Percentiles rank a stretch among this genome's conserved stretches.
phyloP scores from a whole-genome alignment of 495 filamentous ascomycete species.

The Parmelia sp. region DNA sequence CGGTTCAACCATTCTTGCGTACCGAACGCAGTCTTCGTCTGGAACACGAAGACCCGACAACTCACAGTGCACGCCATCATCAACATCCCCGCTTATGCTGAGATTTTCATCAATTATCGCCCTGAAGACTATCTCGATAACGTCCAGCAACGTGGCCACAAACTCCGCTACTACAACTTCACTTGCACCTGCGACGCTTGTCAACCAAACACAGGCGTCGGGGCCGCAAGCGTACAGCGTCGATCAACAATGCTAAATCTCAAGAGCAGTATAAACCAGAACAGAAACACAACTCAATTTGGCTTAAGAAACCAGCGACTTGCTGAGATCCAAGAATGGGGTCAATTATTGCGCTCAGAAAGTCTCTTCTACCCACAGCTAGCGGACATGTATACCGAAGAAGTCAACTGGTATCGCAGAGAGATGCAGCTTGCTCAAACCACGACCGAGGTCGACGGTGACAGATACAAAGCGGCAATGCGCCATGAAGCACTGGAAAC shows the following conservation, averaged over 20 bases:
- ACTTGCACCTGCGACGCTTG: conserved; percentile 5
- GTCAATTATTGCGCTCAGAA: neutral
- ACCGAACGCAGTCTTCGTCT: conserved; percentile 4
- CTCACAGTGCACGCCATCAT: conserved; percentile 9
- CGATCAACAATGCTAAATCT: too few relatives aligned
- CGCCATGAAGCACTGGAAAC: neutral
- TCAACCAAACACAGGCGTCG: neutral
- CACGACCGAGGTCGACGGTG: too few relatives aligned
- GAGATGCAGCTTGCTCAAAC: neutral
- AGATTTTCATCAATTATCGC: conserved; percentile 12
- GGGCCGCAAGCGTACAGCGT: too few relatives aligned
- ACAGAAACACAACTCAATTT: too few relatives aligned
- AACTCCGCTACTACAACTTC: neutral
- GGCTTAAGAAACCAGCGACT: too few relatives aligned
- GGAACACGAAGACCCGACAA: neutral
- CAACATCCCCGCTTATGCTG: neutral
- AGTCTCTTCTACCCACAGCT: neutral
- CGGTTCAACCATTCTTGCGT: conserved; percentile 18
- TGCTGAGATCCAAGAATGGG: too few relatives aligned
- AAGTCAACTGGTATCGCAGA: neutral
- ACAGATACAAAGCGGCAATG: neutral
- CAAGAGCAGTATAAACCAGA: too few relatives aligned
- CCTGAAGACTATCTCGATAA: neutral
- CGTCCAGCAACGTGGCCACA: neutral
- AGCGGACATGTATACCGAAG: neutral